phyloP scores from a whole-genome alignment of 2,329 filamentous ascomycete species.

The Alternaria panax region DNA sequence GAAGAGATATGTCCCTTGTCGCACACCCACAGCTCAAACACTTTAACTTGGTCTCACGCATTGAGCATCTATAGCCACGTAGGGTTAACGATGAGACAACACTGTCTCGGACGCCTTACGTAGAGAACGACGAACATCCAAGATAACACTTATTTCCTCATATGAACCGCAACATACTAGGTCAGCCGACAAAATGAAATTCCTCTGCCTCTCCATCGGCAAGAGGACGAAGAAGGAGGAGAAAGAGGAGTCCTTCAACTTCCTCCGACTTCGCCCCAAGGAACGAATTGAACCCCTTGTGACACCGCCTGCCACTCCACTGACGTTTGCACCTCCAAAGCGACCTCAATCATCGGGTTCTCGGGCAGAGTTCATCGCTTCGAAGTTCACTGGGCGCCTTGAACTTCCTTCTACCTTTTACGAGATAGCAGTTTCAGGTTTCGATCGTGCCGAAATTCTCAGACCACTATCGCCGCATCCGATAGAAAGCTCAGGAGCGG shows the following conservation, averaged over 20 bases:
- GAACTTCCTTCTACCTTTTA: not conserved
- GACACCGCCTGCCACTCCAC: not conserved
- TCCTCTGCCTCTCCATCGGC: not conserved
- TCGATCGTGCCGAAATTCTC: not conserved
- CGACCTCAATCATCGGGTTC: not conserved
- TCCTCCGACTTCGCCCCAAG: not conserved
- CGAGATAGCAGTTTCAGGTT: not conserved
- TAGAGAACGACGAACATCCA: not conserved
- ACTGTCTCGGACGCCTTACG: not conserved
- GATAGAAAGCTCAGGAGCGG: not conserved
- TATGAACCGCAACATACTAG: not conserved
- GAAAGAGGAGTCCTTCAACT: not conserved
- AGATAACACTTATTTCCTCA: not conserved
- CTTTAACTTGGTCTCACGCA: not conserved
- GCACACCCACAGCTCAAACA: not conserved
- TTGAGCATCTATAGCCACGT: not conserved
- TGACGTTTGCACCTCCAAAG: not conserved
- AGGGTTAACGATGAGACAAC: not conserved
- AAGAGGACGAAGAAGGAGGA: not conserved
- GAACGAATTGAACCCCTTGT: not conserved
- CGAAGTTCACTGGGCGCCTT: not conserved
- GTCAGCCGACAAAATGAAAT: not conserved
- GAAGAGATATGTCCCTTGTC: not conserved
- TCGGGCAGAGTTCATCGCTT: fast-evolving
- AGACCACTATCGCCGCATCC: not conserved